Base-by-base conservation (phyloP, 768 basidiomycete genomes). In the Trametes meyenii region DNA sequence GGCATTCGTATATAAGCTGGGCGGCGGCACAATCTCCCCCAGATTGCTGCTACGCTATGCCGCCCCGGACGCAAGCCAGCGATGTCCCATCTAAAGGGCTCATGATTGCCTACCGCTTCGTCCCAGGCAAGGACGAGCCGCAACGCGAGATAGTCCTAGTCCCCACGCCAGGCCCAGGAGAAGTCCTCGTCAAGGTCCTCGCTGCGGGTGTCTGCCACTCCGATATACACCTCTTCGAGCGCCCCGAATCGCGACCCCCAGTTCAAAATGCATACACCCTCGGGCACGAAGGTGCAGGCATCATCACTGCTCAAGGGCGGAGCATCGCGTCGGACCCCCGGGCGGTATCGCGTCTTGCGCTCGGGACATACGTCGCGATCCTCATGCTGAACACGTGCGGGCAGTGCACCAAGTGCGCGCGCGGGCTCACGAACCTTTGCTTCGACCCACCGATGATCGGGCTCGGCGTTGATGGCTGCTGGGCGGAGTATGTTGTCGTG, bases 361-460 rank as follows among this genome's bases (percentile, higher is more conserved):
- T 50, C 23, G 65, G 65, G 21, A 54, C 58, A 16, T 61, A 67
- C 66, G 63, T 65, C 42, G 61, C 58, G 42, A 23, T 66, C 16
- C 48, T 48, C 43, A 23, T 38, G 24, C 44, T 48, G 23, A 64
- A 57, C 23, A 56, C 63, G 42, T 67, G 59, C 51, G 49, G 21
- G 14, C 39, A 55, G 49, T 57, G 66, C 62, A 39, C 24, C 23
- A 11, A 39, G 26, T 61, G 66, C 50, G 21, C 44, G 35, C 38
- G 21, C 23, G 58, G 53, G 4, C 59, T 50, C 43, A 48, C 54
- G 10, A 64, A 64, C 49, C 13, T 55, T 16, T 64, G 63, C 53
- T 43, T 45, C 19, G 13, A 35, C 13, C 24, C 11, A 19, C 60
- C 46, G 19, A 29, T 38, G 24, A 14, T 61, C 21, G 64, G 61